Base-by-base conservation (phyloP, 768 basidiomycete species). In the Mrakia hoshinonis region DNA sequence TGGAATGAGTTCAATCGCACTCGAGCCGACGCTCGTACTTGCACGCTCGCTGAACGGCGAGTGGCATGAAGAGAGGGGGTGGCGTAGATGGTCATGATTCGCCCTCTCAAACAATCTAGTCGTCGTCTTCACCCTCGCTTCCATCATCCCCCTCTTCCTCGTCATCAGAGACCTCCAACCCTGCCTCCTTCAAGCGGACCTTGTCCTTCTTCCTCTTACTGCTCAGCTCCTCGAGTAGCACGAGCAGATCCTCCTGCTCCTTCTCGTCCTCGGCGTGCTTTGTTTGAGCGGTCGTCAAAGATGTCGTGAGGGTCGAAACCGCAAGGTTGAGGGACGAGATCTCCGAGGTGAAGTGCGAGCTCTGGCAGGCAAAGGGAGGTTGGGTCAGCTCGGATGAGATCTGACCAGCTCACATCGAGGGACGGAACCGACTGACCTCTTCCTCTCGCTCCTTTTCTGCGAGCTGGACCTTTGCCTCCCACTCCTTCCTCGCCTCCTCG, bases 201-300 rank as follows among this genome's bases (percentile, higher is more conserved):
- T 98, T 98, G 77, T 98, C 96, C 75, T 82, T 83, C 81, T 85
- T 85, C 66, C 94, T 83, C 81, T 99, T 99, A 74, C 82, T 85
- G 55, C 86, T 90, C 73, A 96, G 82, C 81, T 98, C 96, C 76
- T 98, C 96, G 4, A 99, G 82, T 39, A 97, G 80, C 1, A 99
- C 94, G 26, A 99, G 82, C 61, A 98, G 79, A 79, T 99, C 95
- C 78, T 97, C 95, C 76, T 97, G 94, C 79, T 99, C 95, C 80
- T 93, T 94, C 79, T 96, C 92, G 29, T 87, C 85, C 11, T 96
- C 92, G 74, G 85, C 48, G 34, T 70, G 60, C 49, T 68, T 73
- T 29, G 49, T n/a, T 24, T 73, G 49, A 1, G 72, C 61, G 0
- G 54, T 46, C 0, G 49, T 6, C 48, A 69, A 49, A 38, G 70